Evolutionary conservation across 129 eudicot genomes (phyloP).

Genomic region (Calendula officinalis): DNA sequence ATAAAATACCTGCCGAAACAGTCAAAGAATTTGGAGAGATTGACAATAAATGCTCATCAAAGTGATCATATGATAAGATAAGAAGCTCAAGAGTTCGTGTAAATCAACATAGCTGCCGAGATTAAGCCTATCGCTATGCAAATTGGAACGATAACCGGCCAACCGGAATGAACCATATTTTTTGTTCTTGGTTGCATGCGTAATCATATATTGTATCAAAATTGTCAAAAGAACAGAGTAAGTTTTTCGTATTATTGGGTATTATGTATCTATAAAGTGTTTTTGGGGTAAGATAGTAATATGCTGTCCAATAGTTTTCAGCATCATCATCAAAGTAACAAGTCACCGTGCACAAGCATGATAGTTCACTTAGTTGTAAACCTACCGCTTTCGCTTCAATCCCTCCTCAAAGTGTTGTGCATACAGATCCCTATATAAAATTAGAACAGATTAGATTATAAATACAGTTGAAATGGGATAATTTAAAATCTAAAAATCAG

Average conservation of each 20-base stretch:
- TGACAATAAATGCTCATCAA: slow-evolving; percentile 3
- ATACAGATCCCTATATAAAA: slow-evolving; percentile 68
- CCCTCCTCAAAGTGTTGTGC: slow-evolving; percentile 82
- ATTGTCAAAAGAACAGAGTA: background rate
- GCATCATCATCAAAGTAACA: background rate
- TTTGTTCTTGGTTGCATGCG: no score
- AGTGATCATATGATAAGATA: background rate
- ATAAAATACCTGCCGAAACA: slow-evolving; percentile 4
- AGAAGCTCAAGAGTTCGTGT: slow-evolving; percentile 3
- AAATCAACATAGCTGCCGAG: no score
- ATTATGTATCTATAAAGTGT: background rate
- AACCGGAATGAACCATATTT: no score
- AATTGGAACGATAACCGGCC: no score
- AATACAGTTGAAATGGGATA: background rate
- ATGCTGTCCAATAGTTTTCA: slow-evolving; percentile 2
- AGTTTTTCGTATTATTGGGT: no score
- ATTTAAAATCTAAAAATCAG: background rate
- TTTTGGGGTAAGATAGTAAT: background rate
- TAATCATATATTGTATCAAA: no score
- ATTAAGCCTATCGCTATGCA: background rate
- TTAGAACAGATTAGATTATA: background rate
- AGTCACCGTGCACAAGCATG: background rate
- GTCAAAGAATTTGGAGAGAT: background rate
- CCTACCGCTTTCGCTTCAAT: slow-evolving; percentile 73
- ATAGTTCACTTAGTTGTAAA: background rate